Percentiles rank a stretch among this genome's conserved stretches.
These are phyloP conservation scores for Barnettozyma salicaria DNA, from an alignment of 805 yeast genomes.

Conservation along the genomic window DNA sequence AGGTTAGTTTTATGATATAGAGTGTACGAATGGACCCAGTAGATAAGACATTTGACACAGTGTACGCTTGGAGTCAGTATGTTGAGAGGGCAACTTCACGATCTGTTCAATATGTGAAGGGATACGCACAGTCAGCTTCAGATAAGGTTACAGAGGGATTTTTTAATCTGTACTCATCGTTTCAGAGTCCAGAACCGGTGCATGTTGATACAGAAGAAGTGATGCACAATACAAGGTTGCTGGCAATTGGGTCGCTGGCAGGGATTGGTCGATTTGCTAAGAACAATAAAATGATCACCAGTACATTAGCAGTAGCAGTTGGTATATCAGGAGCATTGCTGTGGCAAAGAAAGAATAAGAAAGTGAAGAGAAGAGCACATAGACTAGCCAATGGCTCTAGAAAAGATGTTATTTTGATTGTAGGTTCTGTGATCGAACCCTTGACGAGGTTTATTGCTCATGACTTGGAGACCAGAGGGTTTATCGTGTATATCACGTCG, in stretches of 20 bases:
- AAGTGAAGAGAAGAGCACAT: constrained; percentile 46
- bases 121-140: neutral
- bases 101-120: constrained; percentile 1
- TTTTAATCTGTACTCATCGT: constrained; percentile 1
- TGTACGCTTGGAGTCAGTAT: constrained; percentile 12
- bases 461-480: constrained; percentile 75
- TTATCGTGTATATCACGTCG: constrained; percentile 67
- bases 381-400: constrained; percentile 66
- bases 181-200: too few species aligned
- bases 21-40: constrained; percentile 14
- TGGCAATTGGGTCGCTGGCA: too few species aligned
- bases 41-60: constrained; percentile 16
- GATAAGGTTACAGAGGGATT: neutral
- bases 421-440: constrained; percentile 76
- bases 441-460: constrained; percentile 61
- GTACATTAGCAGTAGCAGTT: neutral
- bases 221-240: too few species aligned
- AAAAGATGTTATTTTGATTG: constrained; percentile 63
- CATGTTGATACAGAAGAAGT: too few species aligned
- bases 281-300: neutral
- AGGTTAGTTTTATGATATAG: neutral
- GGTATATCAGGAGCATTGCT: constrained; percentile 1
- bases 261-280: neutral
- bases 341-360: neutral
- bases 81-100: constrained; percentile 1